phyloP scores from a whole-genome alignment of 805 yeast genomes.

The Yarrowia hollandica region DNA sequence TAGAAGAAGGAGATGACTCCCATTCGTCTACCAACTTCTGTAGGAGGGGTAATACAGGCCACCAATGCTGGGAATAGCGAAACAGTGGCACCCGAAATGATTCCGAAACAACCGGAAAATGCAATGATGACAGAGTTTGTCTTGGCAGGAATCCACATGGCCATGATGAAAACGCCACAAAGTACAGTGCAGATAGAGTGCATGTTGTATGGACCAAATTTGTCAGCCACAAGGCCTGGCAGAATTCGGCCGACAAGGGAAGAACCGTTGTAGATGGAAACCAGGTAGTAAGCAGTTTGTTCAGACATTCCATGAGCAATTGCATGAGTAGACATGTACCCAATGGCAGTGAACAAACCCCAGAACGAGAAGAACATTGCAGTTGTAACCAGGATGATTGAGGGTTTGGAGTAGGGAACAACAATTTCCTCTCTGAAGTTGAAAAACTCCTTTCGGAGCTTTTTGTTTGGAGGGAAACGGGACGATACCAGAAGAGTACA shows the following conservation, averaged over 20 bases:
- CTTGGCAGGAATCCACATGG: conserved; percentile 59
- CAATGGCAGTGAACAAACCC: conserved; percentile 51
- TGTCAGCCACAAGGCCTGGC: conserved; percentile 58
- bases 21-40: conserved; percentile 67
- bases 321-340: conserved; percentile 61
- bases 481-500: conserved; percentile 41
- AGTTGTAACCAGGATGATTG: conserved; percentile 36
- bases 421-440: conserved; percentile 33
- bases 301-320: conserved; percentile 35
- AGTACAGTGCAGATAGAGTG: conserved; percentile 50
- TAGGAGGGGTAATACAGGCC: conserved; percentile 60
- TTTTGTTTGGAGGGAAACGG: conserved; percentile 38
- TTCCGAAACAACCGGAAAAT: conserved; percentile 57
- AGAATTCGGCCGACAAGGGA: conserved; percentile 56
- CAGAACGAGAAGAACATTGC: conserved; percentile 49
- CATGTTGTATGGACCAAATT: conserved; percentile 57
- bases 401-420: conserved; percentile 3
- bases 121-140: conserved; percentile 46
- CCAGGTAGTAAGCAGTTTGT: conserved; percentile 41
- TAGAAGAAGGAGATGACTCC: conserved; percentile 60
- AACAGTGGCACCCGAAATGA: conserved; percentile 60
- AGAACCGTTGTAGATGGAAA: conserved; percentile 51
- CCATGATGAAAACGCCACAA: conserved; percentile 50
- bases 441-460: conserved; percentile 33
- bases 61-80: conserved; percentile 68